Evolutionary conservation across 169 alveolate genomes (phyloP).

Genomic region (Plasmodium vinckei): DNA sequence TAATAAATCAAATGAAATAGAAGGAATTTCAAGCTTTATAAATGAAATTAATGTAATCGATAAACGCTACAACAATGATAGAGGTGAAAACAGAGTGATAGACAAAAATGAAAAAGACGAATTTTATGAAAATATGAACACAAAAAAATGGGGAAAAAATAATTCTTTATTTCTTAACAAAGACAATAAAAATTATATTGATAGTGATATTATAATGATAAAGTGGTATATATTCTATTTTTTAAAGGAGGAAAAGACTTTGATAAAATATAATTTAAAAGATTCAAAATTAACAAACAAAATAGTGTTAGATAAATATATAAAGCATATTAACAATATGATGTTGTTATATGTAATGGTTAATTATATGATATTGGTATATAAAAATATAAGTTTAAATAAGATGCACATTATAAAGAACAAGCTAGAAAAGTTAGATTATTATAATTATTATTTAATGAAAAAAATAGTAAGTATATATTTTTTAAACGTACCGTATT

Average conservation of each 20-base stretch:
- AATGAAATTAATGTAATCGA: too few species aligned
- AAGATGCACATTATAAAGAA: slow-evolving; percentile 7
- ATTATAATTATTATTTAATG: slow-evolving; percentile 40
- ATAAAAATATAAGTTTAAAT: slow-evolving; percentile 2
- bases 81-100: too few species aligned
- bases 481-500: slow-evolving; percentile 51
- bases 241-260: not conserved
- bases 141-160: not conserved
- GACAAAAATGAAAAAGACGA: not conserved
- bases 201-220: slow-evolving; percentile 41
- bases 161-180: slow-evolving; percentile 1
- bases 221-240: slow-evolving; percentile 14
- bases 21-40: too few species aligned
- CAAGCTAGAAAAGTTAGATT: slow-evolving; percentile 16
- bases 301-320: slow-evolving; percentile 21
- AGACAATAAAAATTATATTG: not conserved
- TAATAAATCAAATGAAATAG: not conserved
- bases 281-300: not conserved
- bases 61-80: too few species aligned
- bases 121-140: not conserved
- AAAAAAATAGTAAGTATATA: slow-evolving; percentile 21
- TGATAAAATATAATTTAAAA: not conserved
- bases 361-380: slow-evolving; percentile 17
- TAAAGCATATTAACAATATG: slow-evolving; percentile 41
- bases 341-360: slow-evolving; percentile 8